Evolutionary conservation across 1,284 basidiomycete species (phyloP).

Genomic region (Rhizoctonia solani): DNA sequence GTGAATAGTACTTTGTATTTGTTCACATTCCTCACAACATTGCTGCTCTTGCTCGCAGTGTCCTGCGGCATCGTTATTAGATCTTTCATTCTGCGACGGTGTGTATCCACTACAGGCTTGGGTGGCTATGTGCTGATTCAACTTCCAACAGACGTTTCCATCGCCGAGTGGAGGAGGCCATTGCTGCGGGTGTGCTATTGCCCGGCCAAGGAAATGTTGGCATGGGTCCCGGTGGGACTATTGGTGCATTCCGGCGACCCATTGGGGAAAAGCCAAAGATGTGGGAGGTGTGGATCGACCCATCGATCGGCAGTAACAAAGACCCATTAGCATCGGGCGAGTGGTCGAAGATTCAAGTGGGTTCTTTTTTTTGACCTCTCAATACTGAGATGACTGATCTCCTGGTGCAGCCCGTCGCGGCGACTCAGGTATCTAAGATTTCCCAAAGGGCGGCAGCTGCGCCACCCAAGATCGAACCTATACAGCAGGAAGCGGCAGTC

Average conservation of each 20-base stretch:
- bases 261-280: conserved; percentile 44
- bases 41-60: conserved; percentile 45
- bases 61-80: conserved; percentile 44
- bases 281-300: conserved; percentile 42
- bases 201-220: conserved; percentile 38
- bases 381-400: too few relatives aligned
- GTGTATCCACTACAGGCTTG: not conserved
- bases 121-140: not conserved
- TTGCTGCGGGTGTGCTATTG: conserved; percentile 43
- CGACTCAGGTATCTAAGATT: not conserved
- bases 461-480: not conserved
- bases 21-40: conserved; percentile 48
- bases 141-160: conserved; percentile 41
- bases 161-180: conserved; percentile 43
- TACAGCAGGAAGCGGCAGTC: too few relatives aligned
- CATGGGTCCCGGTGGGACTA: conserved; percentile 38
- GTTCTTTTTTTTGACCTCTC: not conserved
- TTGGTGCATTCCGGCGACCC: conserved; percentile 31
- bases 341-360: conserved; percentile 19
- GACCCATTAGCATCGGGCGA: not conserved
- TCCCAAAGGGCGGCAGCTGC: too few relatives aligned
- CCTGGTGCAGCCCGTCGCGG: conserved; percentile 14
- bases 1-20: conserved; percentile 43
- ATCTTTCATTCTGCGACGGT: conserved; percentile 43
- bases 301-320: not conserved